Evolutionary conservation across 1,139 yeast genomes (phyloP).

Genomic region (Pichia sp.): DNA sequence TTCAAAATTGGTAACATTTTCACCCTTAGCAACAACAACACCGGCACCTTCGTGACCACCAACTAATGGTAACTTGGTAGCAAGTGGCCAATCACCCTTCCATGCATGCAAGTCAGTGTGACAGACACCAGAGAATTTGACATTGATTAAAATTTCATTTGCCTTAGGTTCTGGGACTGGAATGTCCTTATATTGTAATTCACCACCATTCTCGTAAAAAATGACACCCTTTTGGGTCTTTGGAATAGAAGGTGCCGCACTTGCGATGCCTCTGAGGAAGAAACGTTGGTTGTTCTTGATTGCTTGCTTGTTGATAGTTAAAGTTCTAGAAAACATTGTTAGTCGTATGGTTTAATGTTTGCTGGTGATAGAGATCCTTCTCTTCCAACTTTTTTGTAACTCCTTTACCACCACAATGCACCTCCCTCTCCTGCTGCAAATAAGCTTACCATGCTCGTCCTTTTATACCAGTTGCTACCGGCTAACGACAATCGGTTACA

Average conservation of each 20-base stretch:
- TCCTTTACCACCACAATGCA: no score
- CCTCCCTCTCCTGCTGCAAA: no score
- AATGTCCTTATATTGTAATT: slow-evolving; percentile 50
- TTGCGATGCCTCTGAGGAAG: slow-evolving; percentile 10
- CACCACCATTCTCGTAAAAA: slow-evolving; percentile 40
- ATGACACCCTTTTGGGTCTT: slow-evolving; percentile 40
- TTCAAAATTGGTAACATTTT: slow-evolving; percentile 81
- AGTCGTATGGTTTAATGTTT: no score
- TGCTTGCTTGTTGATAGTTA: not conserved
- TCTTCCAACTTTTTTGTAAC: no score
- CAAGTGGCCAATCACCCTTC: slow-evolving; percentile 94
- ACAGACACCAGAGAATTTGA: slow-evolving; percentile 88
- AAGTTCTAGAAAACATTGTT: no score
- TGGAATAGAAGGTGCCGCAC: slow-evolving; percentile 27
- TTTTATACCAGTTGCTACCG: no score
- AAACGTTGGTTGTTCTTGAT: slow-evolving; percentile 2
- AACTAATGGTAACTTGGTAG: slow-evolving; percentile 82
- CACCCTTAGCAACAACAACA: slow-evolving; percentile 86
- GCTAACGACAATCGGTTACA: no score
- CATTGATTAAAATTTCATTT: slow-evolving; percentile 91
- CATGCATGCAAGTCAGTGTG: slow-evolving; percentile 98
- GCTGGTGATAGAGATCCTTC: no score
- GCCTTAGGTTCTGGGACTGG: slow-evolving; percentile 80
- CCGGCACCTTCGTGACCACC: slow-evolving; percentile 99
- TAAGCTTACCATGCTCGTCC: no score